Evolutionary conservation across 2,329 filamentous ascomycete species (phyloP).

Genomic region (Apiospora rasikravindrae): DNA sequence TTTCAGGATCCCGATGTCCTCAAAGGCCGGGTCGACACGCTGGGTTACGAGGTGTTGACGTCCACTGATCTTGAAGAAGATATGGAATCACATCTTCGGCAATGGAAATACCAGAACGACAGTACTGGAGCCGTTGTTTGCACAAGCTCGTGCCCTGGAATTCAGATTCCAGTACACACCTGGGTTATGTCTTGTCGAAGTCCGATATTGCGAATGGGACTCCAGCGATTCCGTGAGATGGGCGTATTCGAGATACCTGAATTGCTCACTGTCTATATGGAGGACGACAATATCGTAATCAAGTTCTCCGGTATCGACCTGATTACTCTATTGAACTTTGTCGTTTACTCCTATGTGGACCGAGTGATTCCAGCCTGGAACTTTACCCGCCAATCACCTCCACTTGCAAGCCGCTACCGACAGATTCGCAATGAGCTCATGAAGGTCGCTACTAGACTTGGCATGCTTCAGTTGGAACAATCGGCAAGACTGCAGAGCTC

Average conservation of each 20-base stretch:
- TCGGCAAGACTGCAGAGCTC: slow-evolving; percentile 77
- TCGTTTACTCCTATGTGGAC: slow-evolving; percentile 83
- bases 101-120: slow-evolving; percentile 45
- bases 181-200: slow-evolving; percentile 82
- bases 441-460: slow-evolving; percentile 76
- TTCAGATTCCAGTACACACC: slow-evolving; percentile 80
- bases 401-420: slow-evolving; percentile 74
- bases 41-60: slow-evolving; percentile 60
- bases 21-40: slow-evolving; percentile 57
- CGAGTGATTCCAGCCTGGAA: slow-evolving; percentile 86
- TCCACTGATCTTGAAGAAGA: slow-evolving; percentile 72
- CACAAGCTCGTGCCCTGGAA: slow-evolving; percentile 67
- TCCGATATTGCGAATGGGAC: slow-evolving; percentile 64
- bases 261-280: slow-evolving; percentile 60
- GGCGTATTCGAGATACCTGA: slow-evolving; percentile 65
- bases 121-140: slow-evolving; percentile 52
- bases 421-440: slow-evolving; percentile 86
- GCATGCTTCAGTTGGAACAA: slow-evolving; percentile 74
- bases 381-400: slow-evolving; percentile 68
- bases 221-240: slow-evolving; percentile 61
- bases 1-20: slow-evolving; percentile 49
- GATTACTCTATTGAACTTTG: slow-evolving; percentile 78
- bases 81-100: slow-evolving; percentile 54
- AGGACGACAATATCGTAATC: slow-evolving; percentile 59
- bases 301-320: slow-evolving; percentile 75